A percentile compares a stretch with the other conserved stretches of the same genome.
Evolutionary conservation across 768 basidiomycete species (phyloP).

Genomic region (Mycena kentingensis): DNA sequence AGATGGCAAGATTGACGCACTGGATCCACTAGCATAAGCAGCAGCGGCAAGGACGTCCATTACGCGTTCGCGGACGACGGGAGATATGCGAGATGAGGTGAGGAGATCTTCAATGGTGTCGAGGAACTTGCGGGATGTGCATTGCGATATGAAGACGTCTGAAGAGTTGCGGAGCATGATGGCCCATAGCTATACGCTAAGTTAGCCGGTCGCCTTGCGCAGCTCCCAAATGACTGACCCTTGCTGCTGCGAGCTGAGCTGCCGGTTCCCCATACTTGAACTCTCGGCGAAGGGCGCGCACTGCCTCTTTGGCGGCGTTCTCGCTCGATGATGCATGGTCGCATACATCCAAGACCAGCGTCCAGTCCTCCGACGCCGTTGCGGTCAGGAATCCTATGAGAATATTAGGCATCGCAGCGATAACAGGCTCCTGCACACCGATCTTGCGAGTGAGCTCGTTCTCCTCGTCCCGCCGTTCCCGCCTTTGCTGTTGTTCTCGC

Average conservation of each 20-base stretch:
- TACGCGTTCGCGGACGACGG: constrained; percentile 79
- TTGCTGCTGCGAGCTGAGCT: constrained; percentile 74
- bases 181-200: constrained; percentile 71
- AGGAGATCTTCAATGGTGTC: constrained; percentile 79
- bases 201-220: neutral
- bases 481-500: constrained; percentile 28
- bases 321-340: constrained; percentile 78
- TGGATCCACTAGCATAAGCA: constrained; percentile 62
- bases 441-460: constrained; percentile 72
- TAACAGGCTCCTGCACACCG: constrained; percentile 40
- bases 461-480: constrained; percentile 45
- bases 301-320: constrained; percentile 78
- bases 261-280: constrained; percentile 84
- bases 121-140: constrained; percentile 73
- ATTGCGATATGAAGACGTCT: constrained; percentile 69
- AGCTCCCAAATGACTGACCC: constrained; percentile 46
- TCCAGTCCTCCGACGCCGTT: constrained; percentile 81
- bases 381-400: constrained; percentile 71
- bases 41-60: constrained; percentile 83
- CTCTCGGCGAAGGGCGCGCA: constrained; percentile 77
- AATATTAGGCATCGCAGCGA: constrained; percentile 3
- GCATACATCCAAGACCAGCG: constrained; percentile 81
- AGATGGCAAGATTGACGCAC: constrained; percentile 32
- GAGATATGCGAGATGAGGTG: constrained; percentile 60
- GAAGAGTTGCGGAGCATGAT: constrained; percentile 86